Conservation (phyloP, 495 filamentous ascomycete species). For the Penicillium ucsense region DNA sequence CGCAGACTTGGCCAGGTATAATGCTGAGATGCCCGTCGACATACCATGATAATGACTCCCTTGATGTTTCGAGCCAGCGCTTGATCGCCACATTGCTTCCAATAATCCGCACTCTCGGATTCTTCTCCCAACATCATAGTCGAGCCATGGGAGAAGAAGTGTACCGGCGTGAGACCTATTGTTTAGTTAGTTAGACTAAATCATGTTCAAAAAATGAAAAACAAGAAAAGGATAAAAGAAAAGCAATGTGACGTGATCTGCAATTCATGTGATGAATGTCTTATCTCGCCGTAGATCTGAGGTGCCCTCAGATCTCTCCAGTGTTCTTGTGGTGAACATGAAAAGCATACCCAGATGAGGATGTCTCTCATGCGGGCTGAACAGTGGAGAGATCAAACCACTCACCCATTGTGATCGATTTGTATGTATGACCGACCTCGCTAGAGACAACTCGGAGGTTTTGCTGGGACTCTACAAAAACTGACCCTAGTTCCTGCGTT, state of each 20-base stretch:
- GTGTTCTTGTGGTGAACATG: too few relatives aligned
- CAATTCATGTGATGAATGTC: too few relatives aligned
- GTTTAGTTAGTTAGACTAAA: not conserved
- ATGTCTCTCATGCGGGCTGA: too few relatives aligned
- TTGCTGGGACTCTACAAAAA: too few relatives aligned
- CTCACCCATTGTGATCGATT: too few relatives aligned
- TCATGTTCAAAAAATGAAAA: not conserved
- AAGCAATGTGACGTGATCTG: not conserved
- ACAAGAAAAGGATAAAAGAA: not conserved
- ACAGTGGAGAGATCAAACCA: too few relatives aligned
- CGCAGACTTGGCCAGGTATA: not conserved
- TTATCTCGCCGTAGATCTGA: too few relatives aligned
- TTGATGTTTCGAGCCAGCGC: conserved; percentile 46
- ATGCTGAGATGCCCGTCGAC: not conserved
- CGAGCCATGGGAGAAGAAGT: conserved; percentile 60
- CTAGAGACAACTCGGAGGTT: too few relatives aligned
- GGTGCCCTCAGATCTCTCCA: too few relatives aligned
- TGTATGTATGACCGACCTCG: too few relatives aligned
- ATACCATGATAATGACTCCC: conserved; percentile 54
- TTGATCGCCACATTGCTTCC: conserved; percentile 52
- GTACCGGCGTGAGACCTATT: conserved; percentile 41
- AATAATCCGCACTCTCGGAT: conserved; percentile 46
- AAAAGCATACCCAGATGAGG: too few relatives aligned
- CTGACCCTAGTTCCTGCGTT: not conserved
- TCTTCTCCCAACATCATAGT: conserved; percentile 60